phyloP scores from a whole-genome alignment of 2,329 filamentous ascomycete genomes.

The Xylaria sp. region DNA sequence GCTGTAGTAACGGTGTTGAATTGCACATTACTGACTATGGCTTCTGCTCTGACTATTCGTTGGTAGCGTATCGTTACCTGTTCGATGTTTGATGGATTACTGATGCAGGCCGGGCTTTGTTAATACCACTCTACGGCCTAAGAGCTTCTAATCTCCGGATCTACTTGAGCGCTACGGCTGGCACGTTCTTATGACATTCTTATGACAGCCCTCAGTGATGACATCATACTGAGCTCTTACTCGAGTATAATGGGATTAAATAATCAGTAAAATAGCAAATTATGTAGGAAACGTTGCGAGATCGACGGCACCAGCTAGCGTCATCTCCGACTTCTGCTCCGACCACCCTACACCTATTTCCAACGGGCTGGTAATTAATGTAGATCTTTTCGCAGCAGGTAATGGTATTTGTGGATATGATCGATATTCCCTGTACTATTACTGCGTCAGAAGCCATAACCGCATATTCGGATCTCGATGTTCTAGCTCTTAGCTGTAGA shows the following conservation, averaged over 20 bases:
- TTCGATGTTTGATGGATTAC: neutral
- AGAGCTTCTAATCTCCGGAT: conserved; percentile 1
- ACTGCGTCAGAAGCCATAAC: conserved; percentile 9
- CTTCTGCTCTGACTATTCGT: neutral
- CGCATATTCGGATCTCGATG: conserved; percentile 21
- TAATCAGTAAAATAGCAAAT: conserved; percentile 4
- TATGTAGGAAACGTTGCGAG: conserved; percentile 13
- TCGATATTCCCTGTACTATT: conserved; percentile 10
- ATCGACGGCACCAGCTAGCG: conserved; percentile 24
- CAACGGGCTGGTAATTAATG: conserved; percentile 17
- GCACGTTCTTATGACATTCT: neutral
- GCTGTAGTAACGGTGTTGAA: neutral
- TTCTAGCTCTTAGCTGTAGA: neutral
- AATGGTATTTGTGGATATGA: conserved; percentile 8
- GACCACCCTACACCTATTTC: neutral
- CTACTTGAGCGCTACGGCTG: neutral
- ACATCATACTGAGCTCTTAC: conserved; percentile 27
- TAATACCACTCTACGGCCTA: neutral
- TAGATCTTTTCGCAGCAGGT: conserved; percentile 20
- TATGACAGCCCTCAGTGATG: conserved; percentile 14
- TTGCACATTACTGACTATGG: neutral
- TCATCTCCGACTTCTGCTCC: conserved; percentile 4
- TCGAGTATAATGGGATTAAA: neutral
- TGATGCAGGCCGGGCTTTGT: neutral
- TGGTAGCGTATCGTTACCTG: neutral